These are phyloP conservation scores for Polyporus arcularius DNA, from an alignment of 768 basidiomycete species.

Conservation along the genomic window DNA sequence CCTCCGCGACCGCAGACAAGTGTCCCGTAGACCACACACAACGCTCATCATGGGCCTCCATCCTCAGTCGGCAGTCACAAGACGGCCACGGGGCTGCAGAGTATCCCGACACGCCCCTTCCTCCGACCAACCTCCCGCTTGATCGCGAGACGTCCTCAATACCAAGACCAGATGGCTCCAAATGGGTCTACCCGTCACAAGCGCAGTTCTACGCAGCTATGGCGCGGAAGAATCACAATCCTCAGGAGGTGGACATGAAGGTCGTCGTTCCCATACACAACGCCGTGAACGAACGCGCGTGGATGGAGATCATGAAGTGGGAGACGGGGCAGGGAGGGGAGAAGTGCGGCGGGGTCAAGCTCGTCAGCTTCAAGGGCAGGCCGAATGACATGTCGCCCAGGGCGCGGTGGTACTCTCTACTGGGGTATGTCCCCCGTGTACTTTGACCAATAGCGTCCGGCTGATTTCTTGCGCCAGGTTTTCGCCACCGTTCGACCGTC, in stretches of 20 bases:
- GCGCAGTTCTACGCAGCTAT: constrained; percentile 99
- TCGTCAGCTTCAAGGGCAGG: constrained; percentile 90
- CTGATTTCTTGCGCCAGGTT: constrained; percentile 55
- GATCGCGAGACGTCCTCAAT: constrained; percentile 88
- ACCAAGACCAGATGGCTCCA: constrained; percentile 65
- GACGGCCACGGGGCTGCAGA: constrained; percentile 38
- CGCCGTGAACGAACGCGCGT: constrained; percentile 84
- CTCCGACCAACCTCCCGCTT: constrained; percentile 48
- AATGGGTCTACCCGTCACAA: constrained; percentile 99
- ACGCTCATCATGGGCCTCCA: constrained; percentile 34
- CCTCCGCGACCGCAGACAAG: constrained; percentile 27
- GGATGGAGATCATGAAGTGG: constrained; percentile 58
- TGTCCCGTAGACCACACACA: constrained; percentile 72
- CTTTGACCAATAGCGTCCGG: constrained; percentile 8
- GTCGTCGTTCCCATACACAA: constrained; percentile 98
- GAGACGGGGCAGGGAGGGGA: constrained; percentile 75
- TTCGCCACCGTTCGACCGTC: constrained; percentile 92
- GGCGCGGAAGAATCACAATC: constrained; percentile 91
- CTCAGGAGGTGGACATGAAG: constrained; percentile 86
- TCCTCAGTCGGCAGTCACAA: constrained; percentile 19
- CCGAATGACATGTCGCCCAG: constrained; percentile 79
- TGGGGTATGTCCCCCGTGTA: constrained; percentile 64
- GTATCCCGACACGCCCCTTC: constrained; percentile 36
- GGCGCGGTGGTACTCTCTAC: constrained; percentile 77
- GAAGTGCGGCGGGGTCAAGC: constrained; percentile 75